A percentile compares a stretch with the other conserved stretches of the same genome.
Conservation (phyloP, 2,329 filamentous ascomycete species). For the Penicillium sumatraense region DNA sequence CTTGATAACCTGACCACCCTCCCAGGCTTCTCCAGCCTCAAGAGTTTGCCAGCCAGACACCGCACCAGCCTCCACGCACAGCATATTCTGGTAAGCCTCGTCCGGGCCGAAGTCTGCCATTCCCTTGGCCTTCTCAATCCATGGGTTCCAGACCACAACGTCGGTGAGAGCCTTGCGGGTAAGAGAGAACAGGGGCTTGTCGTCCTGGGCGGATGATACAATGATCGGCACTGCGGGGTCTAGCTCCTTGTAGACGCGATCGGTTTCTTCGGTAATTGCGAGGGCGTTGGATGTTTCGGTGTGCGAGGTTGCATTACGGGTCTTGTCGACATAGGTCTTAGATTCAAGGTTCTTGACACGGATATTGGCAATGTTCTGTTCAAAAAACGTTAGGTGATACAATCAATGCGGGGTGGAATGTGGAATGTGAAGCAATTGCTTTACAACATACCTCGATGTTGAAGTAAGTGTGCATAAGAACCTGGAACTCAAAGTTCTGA, state of each 20-base stretch:
- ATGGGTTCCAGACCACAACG: conserved; percentile 97
- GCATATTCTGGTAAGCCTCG: conserved; percentile 88
- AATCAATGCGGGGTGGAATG: neutral
- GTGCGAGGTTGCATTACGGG: conserved; percentile 65
- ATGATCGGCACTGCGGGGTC: conserved; percentile 54
- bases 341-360: conserved; percentile 76
- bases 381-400: conserved; percentile 2
- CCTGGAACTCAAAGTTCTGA: conserved; percentile 85
- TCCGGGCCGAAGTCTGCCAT: conserved; percentile 90
- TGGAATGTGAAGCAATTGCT: neutral
- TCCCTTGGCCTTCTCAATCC: conserved; percentile 78
- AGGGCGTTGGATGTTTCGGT: conserved; percentile 69
- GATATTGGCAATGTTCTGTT: conserved; percentile 76
- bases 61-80: conserved; percentile 89
- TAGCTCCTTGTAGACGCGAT: conserved; percentile 79
- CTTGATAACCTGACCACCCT: conserved; percentile 65
- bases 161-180: conserved; percentile 84
- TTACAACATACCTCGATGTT: conserved; percentile 70
- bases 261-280: conserved; percentile 76
- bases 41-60: conserved; percentile 82
- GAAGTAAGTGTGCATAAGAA: conserved; percentile 90
- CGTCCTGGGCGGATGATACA: conserved; percentile 51
- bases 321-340: conserved; percentile 82
- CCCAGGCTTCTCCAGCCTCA: conserved; percentile 75
- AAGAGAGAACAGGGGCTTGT: conserved; percentile 70